These are phyloP conservation scores for Saccharomyces hybrid DNA, from an alignment of 1,139 yeast species.

Conservation along the genomic window DNA sequence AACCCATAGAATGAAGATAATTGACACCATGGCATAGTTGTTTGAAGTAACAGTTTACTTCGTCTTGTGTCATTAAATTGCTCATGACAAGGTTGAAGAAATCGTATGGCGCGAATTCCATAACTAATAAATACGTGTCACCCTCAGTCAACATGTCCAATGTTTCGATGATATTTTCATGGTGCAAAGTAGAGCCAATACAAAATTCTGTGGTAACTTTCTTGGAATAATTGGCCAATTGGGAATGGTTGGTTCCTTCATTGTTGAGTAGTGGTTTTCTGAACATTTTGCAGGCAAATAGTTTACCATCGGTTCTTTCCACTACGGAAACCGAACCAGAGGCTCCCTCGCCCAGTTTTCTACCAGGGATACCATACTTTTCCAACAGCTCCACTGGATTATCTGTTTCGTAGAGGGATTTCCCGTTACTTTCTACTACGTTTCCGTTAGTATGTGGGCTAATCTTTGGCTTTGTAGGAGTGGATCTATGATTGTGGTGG, in stretches of 20 bases:
- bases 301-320: conserved; percentile 41
- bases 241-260: conserved; percentile 7
- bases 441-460: neutral
- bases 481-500: neutral
- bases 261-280: conserved; percentile 30
- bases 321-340: conserved; percentile 67
- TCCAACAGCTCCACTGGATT: conserved; percentile 35
- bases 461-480: neutral
- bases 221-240: conserved; percentile 46
- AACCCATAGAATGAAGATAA: conserved; percentile 57
- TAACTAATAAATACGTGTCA: conserved; percentile 48
- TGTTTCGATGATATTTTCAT: conserved; percentile 59
- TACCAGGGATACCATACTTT: conserved; percentile 56
- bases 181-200: conserved; percentile 53
- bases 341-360: conserved; percentile 64
- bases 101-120: conserved; percentile 72
- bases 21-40: conserved; percentile 57
- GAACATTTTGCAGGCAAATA: conserved; percentile 67
- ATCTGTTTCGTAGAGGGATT: conserved; percentile 34
- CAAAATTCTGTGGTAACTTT: conserved; percentile 63
- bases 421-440: conserved; percentile 7
- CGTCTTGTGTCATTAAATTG: conserved; percentile 52
- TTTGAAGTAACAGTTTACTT: conserved; percentile 59
- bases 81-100: conserved; percentile 74
- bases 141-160: conserved; percentile 54